These are phyloP conservation scores for Chimonanthus praecox DNA, from an alignment of 164 flowering plant genomes.

Conservation along the genomic window DNA sequence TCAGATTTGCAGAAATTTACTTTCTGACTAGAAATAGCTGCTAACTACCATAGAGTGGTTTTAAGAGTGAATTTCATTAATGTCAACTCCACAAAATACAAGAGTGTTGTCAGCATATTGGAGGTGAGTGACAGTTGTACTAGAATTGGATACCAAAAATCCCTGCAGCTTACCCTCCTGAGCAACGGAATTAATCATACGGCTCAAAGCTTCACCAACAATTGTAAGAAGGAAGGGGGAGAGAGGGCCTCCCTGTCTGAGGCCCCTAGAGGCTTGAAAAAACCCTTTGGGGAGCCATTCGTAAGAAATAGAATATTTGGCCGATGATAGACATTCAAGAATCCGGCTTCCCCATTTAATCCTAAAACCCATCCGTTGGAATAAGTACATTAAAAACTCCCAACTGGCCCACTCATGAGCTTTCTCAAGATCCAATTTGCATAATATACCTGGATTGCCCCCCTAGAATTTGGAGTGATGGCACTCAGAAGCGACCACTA, in stretches of 20 bases:
- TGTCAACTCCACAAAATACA: background rate
- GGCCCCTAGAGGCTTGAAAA: background rate
- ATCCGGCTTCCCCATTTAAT: background rate
- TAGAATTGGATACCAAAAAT: too few relatives aligned
- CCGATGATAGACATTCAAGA: background rate
- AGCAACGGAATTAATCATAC: background rate
- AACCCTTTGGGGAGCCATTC: background rate
- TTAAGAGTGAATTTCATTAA: background rate
- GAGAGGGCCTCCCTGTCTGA: too few relatives aligned
- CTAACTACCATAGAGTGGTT: background rate
- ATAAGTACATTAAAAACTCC: background rate
- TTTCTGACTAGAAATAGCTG: background rate
- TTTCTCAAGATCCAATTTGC: too few relatives aligned
- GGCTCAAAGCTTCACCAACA: too few relatives aligned
- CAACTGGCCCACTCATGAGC: background rate
- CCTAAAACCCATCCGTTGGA: background rate
- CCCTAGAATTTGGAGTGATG: too few relatives aligned
- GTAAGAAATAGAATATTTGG: background rate
- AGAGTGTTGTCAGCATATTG: background rate
- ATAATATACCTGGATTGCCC: too few relatives aligned
- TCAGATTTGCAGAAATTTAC: too few relatives aligned
- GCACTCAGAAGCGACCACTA: too few relatives aligned
- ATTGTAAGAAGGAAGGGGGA: too few relatives aligned
- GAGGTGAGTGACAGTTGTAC: background rate
- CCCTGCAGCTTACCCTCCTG: too few relatives aligned